Evolutionary conservation across 1,284 basidiomycete species (phyloP).

Genomic region (Inonotus obliquus): DNA sequence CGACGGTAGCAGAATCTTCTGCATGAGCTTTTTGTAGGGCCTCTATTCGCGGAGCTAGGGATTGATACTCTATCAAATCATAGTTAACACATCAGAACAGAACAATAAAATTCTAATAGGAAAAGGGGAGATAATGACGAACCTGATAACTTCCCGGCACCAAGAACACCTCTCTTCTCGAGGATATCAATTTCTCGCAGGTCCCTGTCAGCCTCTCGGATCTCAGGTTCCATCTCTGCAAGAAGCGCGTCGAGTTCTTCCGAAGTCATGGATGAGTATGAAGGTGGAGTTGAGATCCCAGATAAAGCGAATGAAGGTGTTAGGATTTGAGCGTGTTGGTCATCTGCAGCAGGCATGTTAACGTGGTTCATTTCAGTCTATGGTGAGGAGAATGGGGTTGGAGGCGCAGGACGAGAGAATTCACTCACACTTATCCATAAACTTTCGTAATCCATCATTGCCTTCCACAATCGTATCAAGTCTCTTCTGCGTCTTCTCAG

Average conservation of each 20-base stretch:
- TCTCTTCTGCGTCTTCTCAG: constrained; percentile 54
- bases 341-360: constrained; percentile 41
- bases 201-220: constrained; percentile 73
- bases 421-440: constrained; percentile 66
- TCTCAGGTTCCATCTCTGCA: constrained; percentile 73
- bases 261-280: constrained; percentile 58
- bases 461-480: constrained; percentile 52
- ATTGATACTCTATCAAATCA: constrained; percentile 48
- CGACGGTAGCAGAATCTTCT: constrained; percentile 50
- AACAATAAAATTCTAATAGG: background rate
- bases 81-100: background rate
- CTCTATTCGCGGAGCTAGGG: constrained; percentile 54
- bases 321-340: constrained; percentile 66
- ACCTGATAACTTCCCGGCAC: constrained; percentile 67
- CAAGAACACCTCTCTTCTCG: constrained; percentile 63
- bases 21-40: constrained; percentile 52
- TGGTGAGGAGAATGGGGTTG: background rate
- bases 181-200: constrained; percentile 68
- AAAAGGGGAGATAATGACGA: constrained; percentile 12
- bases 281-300: constrained; percentile 43
- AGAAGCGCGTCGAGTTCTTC: constrained; percentile 66
- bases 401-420: background rate
- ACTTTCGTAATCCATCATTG: constrained; percentile 66
- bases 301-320: constrained; percentile 71
- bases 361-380: background rate